Conservation (phyloP, 148 eudicot genomes). For the Cornus controversa region DNA sequence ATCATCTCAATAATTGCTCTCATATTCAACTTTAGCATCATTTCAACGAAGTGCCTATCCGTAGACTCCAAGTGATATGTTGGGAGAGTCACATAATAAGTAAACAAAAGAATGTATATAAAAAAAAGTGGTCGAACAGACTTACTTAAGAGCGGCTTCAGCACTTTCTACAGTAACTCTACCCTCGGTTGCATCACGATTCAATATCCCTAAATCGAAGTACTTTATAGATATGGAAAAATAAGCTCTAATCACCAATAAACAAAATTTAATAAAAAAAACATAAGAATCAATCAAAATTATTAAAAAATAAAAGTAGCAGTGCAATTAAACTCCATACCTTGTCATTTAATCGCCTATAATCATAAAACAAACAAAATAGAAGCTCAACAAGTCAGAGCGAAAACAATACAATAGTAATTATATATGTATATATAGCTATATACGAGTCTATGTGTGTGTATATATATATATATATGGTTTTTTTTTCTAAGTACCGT, state of each 20-base stretch:
- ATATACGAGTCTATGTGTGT: neutral
- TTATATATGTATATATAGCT: neutral
- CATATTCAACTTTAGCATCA: neutral
- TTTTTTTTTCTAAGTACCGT: conserved; percentile 28
- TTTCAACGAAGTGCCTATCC: neutral
- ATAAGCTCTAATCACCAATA: conserved; percentile 48
- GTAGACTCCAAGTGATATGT: too few species aligned
- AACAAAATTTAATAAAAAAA: neutral
- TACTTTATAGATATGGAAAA: conserved; percentile 64
- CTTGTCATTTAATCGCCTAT: conserved; percentile 78
- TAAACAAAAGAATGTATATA: too few species aligned
- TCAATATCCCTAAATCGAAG: conserved; percentile 62
- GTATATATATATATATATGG: too few species aligned
- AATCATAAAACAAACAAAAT: conserved; percentile 3
- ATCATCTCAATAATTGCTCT: neutral
- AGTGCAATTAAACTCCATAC: conserved; percentile 16
- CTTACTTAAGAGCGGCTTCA: conserved; percentile 68
- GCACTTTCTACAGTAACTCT: conserved; percentile 67
- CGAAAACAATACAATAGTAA: neutral
- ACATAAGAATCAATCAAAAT: conserved; percentile 5
- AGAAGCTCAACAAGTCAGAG: neutral
- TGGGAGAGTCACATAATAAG: too few species aligned
- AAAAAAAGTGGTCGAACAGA: neutral
- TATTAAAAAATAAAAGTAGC: neutral
- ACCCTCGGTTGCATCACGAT: conserved; percentile 73